Conservation (phyloP, 2,329 filamentous ascomycete species). For the Immersiporthe knoxdaviesiana region DNA sequence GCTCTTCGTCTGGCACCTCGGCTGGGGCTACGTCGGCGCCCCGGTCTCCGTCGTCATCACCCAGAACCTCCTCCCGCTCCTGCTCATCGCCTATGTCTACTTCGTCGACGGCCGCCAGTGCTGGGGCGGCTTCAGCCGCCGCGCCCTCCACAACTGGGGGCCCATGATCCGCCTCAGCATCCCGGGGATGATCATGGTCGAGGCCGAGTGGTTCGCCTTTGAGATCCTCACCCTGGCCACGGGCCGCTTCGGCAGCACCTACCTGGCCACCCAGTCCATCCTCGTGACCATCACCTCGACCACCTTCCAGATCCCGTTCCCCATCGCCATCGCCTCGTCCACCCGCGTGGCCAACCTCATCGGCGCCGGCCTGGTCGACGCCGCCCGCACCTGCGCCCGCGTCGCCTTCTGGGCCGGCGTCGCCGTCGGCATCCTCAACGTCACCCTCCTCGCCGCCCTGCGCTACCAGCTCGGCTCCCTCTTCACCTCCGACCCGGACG, state of each 20-base stretch:
- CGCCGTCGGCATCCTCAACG: slow-evolving; percentile 78
- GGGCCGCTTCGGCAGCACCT: slow-evolving; percentile 76
- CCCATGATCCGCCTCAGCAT: slow-evolving; percentile 87
- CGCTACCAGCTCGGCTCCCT: slow-evolving; percentile 76
- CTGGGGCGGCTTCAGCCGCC: slow-evolving; percentile 77
- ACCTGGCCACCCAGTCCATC: slow-evolving; percentile 86
- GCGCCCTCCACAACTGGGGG: slow-evolving; percentile 73
- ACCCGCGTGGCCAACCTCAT: slow-evolving; percentile 92
- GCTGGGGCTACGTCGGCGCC: slow-evolving; percentile 73
- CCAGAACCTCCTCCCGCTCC: slow-evolving; percentile 72
- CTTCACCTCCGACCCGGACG: slow-evolving; percentile 74
- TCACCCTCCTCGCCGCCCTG: slow-evolving; percentile 68
- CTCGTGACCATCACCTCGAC: slow-evolving; percentile 77
- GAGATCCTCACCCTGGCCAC: slow-evolving; percentile 86
- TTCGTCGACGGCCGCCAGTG: slow-evolving; percentile 74
- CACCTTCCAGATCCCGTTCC: slow-evolving; percentile 91
- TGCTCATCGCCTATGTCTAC: slow-evolving; percentile 75
- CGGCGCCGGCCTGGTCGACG: slow-evolving; percentile 78
- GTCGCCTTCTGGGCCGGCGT: slow-evolving; percentile 71
- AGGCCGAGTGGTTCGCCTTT: slow-evolving; percentile 92
- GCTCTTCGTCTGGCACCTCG: slow-evolving; percentile 74
- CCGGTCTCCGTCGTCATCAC: slow-evolving; percentile 77
- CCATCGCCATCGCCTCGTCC: slow-evolving; percentile 83
- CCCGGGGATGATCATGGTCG: slow-evolving; percentile 90
- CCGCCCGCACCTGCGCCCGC: slow-evolving; percentile 78